A percentile compares a stretch with the other conserved stretches of the same genome.
These are phyloP conservation scores for Chaetomiaceae sp. DNA, from an alignment of 2,329 filamentous ascomycete genomes.

Conservation along the genomic window DNA sequence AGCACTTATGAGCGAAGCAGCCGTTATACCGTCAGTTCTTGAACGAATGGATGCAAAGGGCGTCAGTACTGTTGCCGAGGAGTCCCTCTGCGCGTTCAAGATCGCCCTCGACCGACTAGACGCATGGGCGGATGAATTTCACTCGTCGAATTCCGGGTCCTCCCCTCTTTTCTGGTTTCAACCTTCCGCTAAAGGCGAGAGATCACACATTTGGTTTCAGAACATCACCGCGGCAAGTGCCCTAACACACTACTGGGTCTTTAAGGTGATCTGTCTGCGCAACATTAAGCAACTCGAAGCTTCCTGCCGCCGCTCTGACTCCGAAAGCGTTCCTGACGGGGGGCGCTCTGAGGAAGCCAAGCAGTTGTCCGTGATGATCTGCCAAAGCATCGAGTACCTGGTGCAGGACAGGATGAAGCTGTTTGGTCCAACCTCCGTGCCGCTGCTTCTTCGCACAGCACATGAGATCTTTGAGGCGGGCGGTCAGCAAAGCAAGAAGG, in stretches of 20 bases:
- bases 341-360: constrained; percentile 3
- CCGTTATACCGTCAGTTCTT: constrained; percentile 30
- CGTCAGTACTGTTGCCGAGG: background rate
- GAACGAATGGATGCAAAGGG: constrained; percentile 15
- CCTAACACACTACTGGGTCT: constrained; percentile 37
- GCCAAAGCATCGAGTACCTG: constrained; percentile 36
- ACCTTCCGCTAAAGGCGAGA: background rate
- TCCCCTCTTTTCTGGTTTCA: constrained; percentile 9
- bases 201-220: constrained; percentile 30
- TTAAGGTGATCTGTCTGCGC: constrained; percentile 34
- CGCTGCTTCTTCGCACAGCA: constrained; percentile 30
- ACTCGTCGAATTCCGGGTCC: background rate
- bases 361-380: constrained; percentile 29
- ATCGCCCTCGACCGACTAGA: constrained; percentile 8
- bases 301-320: background rate
- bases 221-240: constrained; percentile 36
- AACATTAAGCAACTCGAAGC: constrained; percentile 27
- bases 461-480: constrained; percentile 15
- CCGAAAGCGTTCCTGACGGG: background rate
- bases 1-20: constrained; percentile 30
- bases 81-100: constrained; percentile 19
- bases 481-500: background rate
- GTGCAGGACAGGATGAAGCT: constrained; percentile 38
- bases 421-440: constrained; percentile 35
- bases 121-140: constrained; percentile 11